Base-by-base conservation (phyloP, 177 flowering plant species). In the Vitis hybrid region DNA sequence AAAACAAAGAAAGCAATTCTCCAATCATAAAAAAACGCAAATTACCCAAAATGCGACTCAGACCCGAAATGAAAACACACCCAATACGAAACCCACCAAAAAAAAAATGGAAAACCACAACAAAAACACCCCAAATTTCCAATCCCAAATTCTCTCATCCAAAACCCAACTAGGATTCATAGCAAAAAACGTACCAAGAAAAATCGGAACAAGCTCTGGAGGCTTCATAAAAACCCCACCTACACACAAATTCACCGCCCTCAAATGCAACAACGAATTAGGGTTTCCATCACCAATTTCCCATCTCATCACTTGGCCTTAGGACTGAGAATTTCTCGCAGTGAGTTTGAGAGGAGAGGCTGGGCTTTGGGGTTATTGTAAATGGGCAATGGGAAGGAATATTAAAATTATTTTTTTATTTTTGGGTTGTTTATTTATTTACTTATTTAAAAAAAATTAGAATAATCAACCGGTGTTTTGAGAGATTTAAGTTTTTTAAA, bases 161-260 rank as follows among this genome's bases (percentile, higher is more conserved):
- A 60, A 53, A 65, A 10, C 39, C 19, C 15, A 31, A 26, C 20
- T 49, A 63, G 66, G 66, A 65, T 52, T 63, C 19, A 7, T 2
- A 5, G 2, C 14, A n/a, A 45, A 52, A 69, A 61, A 65, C 68
- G 31, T 69, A 81, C 83, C 82, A 53, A 34, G 54, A 61, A 70
- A 52, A 68, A 61, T 65, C 18, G 56, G 58, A 69, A 14, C 6
- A 14, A 60, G 62, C 75, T 75, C 75, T 22, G 83, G 83, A 71
- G 82, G 82, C 78, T 69, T 77, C 80, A 77, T 81, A 73, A 60
- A 73, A 50, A 60, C 55, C 59, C 49, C 20, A 67, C 51, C 12
- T 20, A 31, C 39, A 61, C 45, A 29, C 11, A 61, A 45, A 61
- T 2, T 2, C 56, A 11, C 20, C 12, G 62, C 39, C 39, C 39